A percentile compares a stretch with the other conserved stretches of the same genome.
Evolutionary conservation across 2,329 filamentous ascomycete genomes (phyloP).

Genomic region (Pseudocercospora vitis): DNA sequence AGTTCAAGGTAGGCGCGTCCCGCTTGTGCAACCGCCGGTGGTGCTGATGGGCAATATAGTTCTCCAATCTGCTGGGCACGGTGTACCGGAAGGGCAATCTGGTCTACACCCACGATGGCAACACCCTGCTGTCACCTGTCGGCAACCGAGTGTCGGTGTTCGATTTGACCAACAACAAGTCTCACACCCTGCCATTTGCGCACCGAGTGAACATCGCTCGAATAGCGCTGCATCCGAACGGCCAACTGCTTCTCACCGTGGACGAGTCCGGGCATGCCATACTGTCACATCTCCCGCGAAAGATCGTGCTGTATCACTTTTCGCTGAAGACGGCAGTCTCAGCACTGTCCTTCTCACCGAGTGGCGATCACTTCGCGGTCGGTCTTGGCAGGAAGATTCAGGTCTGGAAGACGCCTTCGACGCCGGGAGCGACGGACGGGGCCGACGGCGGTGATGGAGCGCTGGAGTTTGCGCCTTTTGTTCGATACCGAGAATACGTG

Average conservation of each 20-base stretch:
- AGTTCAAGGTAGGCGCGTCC: constrained; percentile 74
- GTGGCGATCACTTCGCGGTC: constrained; percentile 85
- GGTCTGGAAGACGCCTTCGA: constrained; percentile 93
- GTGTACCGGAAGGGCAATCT: constrained; percentile 96
- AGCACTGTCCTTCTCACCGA: constrained; percentile 85
- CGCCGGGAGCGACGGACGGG: constrained; percentile 53
- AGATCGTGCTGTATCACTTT: constrained; percentile 89
- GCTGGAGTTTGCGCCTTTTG: constrained; percentile 92
- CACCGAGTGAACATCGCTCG: constrained; percentile 91
- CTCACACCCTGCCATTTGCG: constrained; percentile 81
- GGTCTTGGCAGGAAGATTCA: constrained; percentile 84
- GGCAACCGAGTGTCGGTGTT: constrained; percentile 96
- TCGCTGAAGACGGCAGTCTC: constrained; percentile 85
- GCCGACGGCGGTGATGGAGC: constrained; percentile 67
- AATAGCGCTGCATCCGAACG: constrained; percentile 82
- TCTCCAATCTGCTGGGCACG: constrained; percentile 96
- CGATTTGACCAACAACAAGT: constrained; percentile 92
- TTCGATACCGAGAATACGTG: constrained; percentile 79
- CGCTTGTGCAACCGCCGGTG: constrained; percentile 8
- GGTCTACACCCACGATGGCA: constrained; percentile 93
- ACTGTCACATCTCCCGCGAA: constrained; percentile 82
- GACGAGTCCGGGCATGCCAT: constrained; percentile 95
- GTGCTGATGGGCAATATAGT: too few relatives aligned
- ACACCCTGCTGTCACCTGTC: constrained; percentile 90
- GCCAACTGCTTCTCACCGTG: constrained; percentile 87